phyloP scores from a whole-genome alignment of 768 basidiomycete genomes.

The Tricholomella constricta region DNA sequence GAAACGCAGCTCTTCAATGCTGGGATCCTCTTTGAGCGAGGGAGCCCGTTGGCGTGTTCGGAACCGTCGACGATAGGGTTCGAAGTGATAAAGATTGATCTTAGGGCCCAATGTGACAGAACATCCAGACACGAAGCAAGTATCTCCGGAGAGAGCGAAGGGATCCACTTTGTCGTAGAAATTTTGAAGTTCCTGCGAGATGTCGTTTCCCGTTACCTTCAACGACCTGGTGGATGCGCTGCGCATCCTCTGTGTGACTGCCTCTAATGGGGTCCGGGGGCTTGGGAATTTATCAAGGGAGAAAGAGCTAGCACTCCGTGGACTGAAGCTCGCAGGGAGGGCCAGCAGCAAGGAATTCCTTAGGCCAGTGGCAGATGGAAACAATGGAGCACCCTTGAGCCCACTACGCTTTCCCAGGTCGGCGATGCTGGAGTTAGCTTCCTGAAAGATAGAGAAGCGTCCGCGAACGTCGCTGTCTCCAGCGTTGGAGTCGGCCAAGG shows the following conservation, averaged over 20 bases:
- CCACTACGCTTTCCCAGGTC: slow-evolving; percentile 32
- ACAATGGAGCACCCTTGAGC: slow-evolving; percentile 32
- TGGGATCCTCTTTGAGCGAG: slow-evolving; percentile 8
- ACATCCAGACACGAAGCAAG: slow-evolving; percentile 14
- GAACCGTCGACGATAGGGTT: slow-evolving; percentile 6
- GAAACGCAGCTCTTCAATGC: background rate
- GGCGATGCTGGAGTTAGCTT: slow-evolving; percentile 16
- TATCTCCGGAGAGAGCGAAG: slow-evolving; percentile 16
- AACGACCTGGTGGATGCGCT: slow-evolving; percentile 20
- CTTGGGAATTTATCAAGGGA: slow-evolving; percentile 7
- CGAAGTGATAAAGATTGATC: slow-evolving; percentile 16
- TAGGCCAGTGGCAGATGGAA: slow-evolving; percentile 9
- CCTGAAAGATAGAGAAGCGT: background rate
- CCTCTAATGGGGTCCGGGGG: slow-evolving; percentile 23
- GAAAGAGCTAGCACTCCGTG: slow-evolving; percentile 16
- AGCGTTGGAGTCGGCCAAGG: background rate
- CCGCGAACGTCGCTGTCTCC: background rate
- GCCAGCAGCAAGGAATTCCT: slow-evolving; percentile 23
- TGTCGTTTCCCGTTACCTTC: slow-evolving; percentile 7
- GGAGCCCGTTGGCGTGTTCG: slow-evolving; percentile 4
- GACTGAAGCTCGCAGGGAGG: slow-evolving; percentile 19
- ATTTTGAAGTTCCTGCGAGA: slow-evolving; percentile 20
- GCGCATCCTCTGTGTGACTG: slow-evolving; percentile 26
- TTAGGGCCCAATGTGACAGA: background rate
- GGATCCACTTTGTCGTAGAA: slow-evolving; percentile 20